A percentile compares a stretch with the other conserved stretches of the same genome.
phyloP scores from a whole-genome alignment of 1,284 basidiomycete species.

The Trichosporon sp. region DNA sequence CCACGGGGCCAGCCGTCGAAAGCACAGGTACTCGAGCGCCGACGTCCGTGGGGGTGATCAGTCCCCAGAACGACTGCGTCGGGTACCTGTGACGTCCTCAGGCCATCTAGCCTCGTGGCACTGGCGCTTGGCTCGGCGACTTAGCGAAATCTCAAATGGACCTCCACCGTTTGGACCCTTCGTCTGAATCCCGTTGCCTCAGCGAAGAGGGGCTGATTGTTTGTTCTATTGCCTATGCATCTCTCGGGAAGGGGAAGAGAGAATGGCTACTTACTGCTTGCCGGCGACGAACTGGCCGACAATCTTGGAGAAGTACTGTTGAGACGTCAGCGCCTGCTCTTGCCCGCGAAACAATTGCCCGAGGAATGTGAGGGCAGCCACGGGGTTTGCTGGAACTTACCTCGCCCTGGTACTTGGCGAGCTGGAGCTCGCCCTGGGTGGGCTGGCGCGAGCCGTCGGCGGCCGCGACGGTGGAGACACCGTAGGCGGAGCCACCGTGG shows the following conservation, averaged over 20 bases:
- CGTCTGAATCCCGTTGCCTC: background rate
- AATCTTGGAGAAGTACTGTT: constrained; percentile 45
- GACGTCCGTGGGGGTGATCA: background rate
- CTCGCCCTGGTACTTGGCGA: constrained; percentile 62
- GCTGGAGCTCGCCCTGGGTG: constrained; percentile 59
- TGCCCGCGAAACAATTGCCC: background rate
- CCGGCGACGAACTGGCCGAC: constrained; percentile 44
- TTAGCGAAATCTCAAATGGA: background rate
- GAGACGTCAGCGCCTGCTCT: background rate
- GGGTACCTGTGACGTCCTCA: background rate
- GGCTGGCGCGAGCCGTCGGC: constrained; percentile 61
- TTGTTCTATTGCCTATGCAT: background rate
- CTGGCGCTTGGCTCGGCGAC: background rate
- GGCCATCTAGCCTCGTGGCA: background rate
- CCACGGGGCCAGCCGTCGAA: background rate
- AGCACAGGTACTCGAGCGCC: background rate
- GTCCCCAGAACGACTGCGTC: background rate
- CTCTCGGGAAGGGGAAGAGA: background rate
- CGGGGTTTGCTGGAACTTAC: constrained; percentile 22
- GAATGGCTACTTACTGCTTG: constrained; percentile 33
- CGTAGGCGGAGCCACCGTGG: constrained; percentile 64
- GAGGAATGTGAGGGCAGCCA: background rate
- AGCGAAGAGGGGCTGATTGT: background rate
- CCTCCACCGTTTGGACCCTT: background rate
- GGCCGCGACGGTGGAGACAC: constrained; percentile 65